These are phyloP conservation scores for Chaetothyriales sp. DNA, from an alignment of 2,329 filamentous ascomycete species.

Conservation along the genomic window DNA sequence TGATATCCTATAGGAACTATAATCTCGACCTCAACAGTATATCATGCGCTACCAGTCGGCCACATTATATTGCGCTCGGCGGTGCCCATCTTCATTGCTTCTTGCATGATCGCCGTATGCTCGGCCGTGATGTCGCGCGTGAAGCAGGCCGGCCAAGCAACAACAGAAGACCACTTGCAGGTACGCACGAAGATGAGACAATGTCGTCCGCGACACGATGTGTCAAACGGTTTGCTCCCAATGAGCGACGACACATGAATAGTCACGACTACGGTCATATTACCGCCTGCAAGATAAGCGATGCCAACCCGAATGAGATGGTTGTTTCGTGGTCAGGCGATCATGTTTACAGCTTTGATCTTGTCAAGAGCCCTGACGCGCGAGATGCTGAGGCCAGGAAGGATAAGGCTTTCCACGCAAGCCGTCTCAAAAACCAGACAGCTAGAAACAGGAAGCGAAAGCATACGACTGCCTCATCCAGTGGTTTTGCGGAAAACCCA, in stretches of 20 bases:
- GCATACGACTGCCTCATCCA: slow-evolving; percentile 29
- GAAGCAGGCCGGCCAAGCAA: slow-evolving; percentile 36
- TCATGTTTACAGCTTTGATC: slow-evolving; percentile 51
- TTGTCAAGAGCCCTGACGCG: slow-evolving; percentile 43
- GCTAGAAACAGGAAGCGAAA: slow-evolving; percentile 44
- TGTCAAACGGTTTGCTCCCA: slow-evolving; percentile 50
- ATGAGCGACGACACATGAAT: slow-evolving; percentile 40
- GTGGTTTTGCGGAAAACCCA: slow-evolving; percentile 27
- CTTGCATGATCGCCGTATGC: slow-evolving; percentile 53
- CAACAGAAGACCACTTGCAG: slow-evolving; percentile 27
- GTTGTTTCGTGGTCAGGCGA: slow-evolving; percentile 55
- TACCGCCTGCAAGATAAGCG: slow-evolving; percentile 55
- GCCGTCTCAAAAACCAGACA: slow-evolving; percentile 22
- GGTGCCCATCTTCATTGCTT: slow-evolving; percentile 56
- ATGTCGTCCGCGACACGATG: slow-evolving; percentile 48
- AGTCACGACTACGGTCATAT: slow-evolving; percentile 47
- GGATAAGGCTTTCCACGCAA: slow-evolving; percentile 18
- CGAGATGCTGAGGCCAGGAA: slow-evolving; percentile 25
- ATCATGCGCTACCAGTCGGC: slow-evolving; percentile 51
- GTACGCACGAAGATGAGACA: slow-evolving; percentile 37
- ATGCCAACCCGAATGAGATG: slow-evolving; percentile 52
- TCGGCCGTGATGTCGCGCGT: slow-evolving; percentile 40
- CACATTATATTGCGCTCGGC: slow-evolving; percentile 54
- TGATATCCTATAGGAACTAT: slow-evolving; percentile 52
- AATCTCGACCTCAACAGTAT: slow-evolving; percentile 52